phyloP scores from a whole-genome alignment of 352 stramenopile genomes.

The Phytophthora ohioensis region DNA sequence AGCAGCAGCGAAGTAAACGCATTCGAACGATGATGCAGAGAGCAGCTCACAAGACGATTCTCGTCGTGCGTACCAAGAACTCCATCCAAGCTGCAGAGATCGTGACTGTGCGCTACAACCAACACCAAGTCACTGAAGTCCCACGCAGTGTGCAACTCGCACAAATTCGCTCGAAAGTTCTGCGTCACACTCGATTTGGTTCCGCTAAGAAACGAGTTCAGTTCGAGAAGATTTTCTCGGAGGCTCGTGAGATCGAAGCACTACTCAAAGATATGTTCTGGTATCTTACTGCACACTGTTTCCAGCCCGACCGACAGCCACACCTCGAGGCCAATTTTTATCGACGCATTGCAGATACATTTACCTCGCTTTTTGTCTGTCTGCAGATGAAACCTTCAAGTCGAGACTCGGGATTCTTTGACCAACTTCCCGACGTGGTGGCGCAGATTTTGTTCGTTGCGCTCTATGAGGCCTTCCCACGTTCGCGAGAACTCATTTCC shows the following conservation, averaged over 20 bases:
- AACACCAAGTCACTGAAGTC: conserved; percentile 54
- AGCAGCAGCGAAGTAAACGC: conserved; percentile 59
- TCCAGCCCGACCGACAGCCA: conserved; percentile 56
- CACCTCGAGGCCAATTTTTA: conserved; percentile 59
- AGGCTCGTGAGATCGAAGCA: conserved; percentile 52
- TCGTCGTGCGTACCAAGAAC: conserved; percentile 78
- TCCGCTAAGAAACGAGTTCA: conserved; percentile 41
- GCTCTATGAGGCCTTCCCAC: conserved; percentile 79
- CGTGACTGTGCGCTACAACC: conserved; percentile 68
- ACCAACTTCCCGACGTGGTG: conserved; percentile 62
- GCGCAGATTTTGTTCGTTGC: conserved; percentile 72
- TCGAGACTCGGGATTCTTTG: conserved; percentile 63
- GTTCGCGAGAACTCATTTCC: conserved; percentile 60
- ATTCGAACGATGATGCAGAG: conserved; percentile 72
- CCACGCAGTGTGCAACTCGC: conserved; percentile 63
- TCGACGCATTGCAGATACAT: conserved; percentile 73
- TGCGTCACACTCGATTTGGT: conserved; percentile 49
- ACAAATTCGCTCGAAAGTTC: conserved; percentile 59
- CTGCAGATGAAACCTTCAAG: conserved; percentile 62
- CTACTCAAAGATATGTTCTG: conserved; percentile 84
- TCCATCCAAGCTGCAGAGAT: conserved; percentile 72
- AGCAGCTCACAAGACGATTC: conserved; percentile 76
- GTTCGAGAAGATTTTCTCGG: conserved; percentile 59
- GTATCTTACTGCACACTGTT: conserved; percentile 68
- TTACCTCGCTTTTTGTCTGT: conserved; percentile 69